phyloP scores from a whole-genome alignment of 768 basidiomycete species.

The Suillus paluster region DNA sequence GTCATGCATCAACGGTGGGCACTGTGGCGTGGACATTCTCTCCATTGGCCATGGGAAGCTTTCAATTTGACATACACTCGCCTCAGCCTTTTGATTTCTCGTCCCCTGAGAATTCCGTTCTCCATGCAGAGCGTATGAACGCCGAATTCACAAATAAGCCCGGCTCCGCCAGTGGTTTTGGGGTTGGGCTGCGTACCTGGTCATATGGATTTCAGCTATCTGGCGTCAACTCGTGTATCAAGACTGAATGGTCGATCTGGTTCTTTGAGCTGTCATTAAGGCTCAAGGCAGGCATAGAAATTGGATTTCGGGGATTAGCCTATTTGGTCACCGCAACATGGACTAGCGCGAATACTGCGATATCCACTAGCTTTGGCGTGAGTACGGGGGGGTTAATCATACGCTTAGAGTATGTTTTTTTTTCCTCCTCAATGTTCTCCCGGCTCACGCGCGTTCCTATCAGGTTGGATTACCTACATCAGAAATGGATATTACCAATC shows the following conservation, averaged over 20 bases:
- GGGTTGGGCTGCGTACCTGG: conserved; percentile 49
- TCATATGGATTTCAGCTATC: conserved; percentile 54
- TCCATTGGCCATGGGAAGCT: conserved; percentile 27
- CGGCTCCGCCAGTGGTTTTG: conserved; percentile 58
- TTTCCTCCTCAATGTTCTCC: conserved; percentile 12
- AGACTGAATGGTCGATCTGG: conserved; percentile 54
- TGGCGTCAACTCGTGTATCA: conserved; percentile 50
- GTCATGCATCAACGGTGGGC: conserved; percentile 50
- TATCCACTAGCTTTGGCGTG: conserved; percentile 50
- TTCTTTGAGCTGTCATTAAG: conserved; percentile 60
- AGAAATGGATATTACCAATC: conserved; percentile 61
- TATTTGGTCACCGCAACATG: conserved; percentile 53
- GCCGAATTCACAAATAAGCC: conserved; percentile 32
- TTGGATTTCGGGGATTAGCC: conserved; percentile 48
- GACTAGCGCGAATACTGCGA: conserved; percentile 47
- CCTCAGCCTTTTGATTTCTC: conserved; percentile 44
- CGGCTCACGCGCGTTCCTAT: conserved; percentile 19
- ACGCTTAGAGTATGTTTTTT: conserved; percentile 55
- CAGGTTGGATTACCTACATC: conserved; percentile 61
- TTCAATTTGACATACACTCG: conserved; percentile 49
- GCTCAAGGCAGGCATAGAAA: conserved; percentile 53
- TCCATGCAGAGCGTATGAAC: conserved; percentile 25
- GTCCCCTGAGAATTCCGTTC: conserved; percentile 25
- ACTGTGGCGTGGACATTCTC: conserved; percentile 38
- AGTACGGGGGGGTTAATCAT: conserved; percentile 53